These are phyloP conservation scores for Colletotrichum aenigma DNA, from an alignment of 2,329 filamentous ascomycete species.

Conservation along the genomic window DNA sequence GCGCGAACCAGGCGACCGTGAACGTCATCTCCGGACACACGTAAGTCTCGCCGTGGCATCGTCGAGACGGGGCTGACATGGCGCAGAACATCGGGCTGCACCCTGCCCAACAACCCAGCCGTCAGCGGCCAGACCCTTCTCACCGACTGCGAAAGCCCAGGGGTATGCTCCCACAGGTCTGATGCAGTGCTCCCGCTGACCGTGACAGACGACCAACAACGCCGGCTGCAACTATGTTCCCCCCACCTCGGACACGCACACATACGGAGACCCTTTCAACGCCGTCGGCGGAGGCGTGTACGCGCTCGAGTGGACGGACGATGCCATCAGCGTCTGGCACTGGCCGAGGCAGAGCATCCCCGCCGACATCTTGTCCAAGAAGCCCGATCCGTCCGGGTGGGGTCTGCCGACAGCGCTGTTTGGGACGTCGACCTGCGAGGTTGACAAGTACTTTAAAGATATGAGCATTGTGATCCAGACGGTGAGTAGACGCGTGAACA, in stretches of 20 bases:
- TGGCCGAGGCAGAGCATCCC: constrained; percentile 73
- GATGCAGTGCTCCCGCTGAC: background rate
- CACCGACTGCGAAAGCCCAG: constrained; percentile 27
- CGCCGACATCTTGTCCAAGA: constrained; percentile 61
- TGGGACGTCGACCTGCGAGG: constrained; percentile 67
- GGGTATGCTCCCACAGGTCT: background rate
- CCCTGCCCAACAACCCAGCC: constrained; percentile 20
- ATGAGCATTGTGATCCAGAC: constrained; percentile 78
- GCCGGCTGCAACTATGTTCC: constrained; percentile 51
- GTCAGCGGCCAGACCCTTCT: constrained; percentile 15
- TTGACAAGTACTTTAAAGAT: constrained; percentile 67
- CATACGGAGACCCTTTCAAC: constrained; percentile 72
- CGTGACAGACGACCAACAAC: constrained; percentile 27
- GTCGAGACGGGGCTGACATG: constrained; percentile 21
- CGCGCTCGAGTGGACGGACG: constrained; percentile 71
- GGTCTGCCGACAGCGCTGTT: constrained; percentile 73
- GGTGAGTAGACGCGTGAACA: constrained; percentile 29
- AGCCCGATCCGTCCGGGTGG: constrained; percentile 70
- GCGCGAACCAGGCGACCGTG: constrained; percentile 63
- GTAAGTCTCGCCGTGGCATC: constrained; percentile 22
- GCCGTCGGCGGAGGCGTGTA: constrained; percentile 69
- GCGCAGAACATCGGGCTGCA: constrained; percentile 29
- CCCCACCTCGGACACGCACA: constrained; percentile 42
- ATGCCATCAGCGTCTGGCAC: constrained; percentile 76
- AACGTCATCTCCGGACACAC: constrained; percentile 71